Conservation (phyloP, 306 rosid species). For the Acacia melanoxylon region DNA sequence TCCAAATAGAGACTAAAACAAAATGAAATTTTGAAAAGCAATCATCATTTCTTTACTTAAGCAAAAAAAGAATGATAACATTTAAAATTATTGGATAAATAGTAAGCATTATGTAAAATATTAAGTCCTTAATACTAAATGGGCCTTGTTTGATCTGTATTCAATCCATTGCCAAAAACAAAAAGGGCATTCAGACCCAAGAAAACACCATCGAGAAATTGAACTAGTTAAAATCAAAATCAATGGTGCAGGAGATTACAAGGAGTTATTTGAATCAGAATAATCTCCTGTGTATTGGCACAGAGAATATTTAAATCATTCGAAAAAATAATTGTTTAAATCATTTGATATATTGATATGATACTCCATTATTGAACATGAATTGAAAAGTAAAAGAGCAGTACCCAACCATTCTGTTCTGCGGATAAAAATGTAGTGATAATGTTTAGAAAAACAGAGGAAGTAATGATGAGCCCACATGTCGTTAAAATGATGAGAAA, state of each 20-base stretch:
- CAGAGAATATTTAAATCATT: not conserved
- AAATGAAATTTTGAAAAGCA: not conserved
- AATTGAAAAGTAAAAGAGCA: not conserved
- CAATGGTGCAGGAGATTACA: not conserved
- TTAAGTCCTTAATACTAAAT: not conserved
- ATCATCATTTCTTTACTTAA: not conserved
- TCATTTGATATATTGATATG: not conserved
- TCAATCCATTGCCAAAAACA: not conserved
- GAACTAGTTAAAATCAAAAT: not conserved
- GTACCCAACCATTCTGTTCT: not conserved
- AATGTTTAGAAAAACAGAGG: constrained; percentile 15
- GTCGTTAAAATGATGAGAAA: constrained; percentile 33
- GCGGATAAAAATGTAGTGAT: not conserved
- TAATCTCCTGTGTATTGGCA: not conserved
- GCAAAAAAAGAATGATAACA: not conserved
- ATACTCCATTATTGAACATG: not conserved
- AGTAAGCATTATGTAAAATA: not conserved
- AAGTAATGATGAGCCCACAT: constrained; percentile 45
- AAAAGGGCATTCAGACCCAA: not conserved
- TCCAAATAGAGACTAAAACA: not conserved
- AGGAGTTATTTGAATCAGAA: not conserved
- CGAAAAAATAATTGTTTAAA: not conserved
- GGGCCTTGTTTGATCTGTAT: not conserved
- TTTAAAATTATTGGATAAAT: not conserved
- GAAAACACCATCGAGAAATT: not conserved